Percentiles rank a stretch among this genome's conserved stretches.
These are phyloP conservation scores for Austroboletus niveus DNA, from an alignment of 1,284 basidiomycete species.

Conservation along the genomic window DNA sequence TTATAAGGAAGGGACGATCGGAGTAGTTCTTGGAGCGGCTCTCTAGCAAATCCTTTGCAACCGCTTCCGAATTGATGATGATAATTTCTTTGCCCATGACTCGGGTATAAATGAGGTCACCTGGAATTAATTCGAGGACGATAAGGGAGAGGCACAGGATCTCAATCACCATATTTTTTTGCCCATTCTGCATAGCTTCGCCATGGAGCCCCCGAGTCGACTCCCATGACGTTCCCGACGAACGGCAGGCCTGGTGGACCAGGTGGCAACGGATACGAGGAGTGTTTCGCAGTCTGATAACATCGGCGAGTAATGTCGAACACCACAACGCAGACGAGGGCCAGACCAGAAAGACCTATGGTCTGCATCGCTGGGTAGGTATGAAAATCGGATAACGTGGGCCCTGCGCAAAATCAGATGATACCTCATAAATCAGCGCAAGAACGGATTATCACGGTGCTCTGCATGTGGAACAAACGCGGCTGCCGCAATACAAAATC, in stretches of 20 bases:
- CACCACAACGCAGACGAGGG: constrained; percentile 7
- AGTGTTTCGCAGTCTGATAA: neutral
- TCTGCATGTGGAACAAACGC: neutral
- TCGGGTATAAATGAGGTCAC: constrained; percentile 32
- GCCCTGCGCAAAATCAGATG: neutral
- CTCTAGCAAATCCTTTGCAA: constrained; percentile 42
- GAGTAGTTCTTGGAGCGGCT: constrained; percentile 40
- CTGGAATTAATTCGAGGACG: constrained; percentile 13
- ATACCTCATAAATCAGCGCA: neutral
- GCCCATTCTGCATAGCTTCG: constrained; percentile 23
- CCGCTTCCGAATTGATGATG: constrained; percentile 38
- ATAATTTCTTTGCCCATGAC: constrained; percentile 35
- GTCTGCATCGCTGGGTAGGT: constrained; percentile 7
- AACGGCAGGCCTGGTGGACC: constrained; percentile 21
- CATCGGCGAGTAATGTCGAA: constrained; percentile 11
- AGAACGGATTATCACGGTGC: neutral
- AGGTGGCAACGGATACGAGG: constrained; percentile 19
- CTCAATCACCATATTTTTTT: constrained; percentile 16
- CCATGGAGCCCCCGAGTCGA: constrained; percentile 18
- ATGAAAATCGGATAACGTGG: neutral
- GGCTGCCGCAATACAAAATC: neutral
- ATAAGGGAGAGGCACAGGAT: neutral
- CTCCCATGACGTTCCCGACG: constrained; percentile 7
- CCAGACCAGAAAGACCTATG: neutral
- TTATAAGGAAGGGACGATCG: constrained; percentile 19